A percentile compares a stretch with the other conserved stretches of the same genome.
Conservation (phyloP, 116 monocot species). For the Phalaenopsis hybrid region DNA sequence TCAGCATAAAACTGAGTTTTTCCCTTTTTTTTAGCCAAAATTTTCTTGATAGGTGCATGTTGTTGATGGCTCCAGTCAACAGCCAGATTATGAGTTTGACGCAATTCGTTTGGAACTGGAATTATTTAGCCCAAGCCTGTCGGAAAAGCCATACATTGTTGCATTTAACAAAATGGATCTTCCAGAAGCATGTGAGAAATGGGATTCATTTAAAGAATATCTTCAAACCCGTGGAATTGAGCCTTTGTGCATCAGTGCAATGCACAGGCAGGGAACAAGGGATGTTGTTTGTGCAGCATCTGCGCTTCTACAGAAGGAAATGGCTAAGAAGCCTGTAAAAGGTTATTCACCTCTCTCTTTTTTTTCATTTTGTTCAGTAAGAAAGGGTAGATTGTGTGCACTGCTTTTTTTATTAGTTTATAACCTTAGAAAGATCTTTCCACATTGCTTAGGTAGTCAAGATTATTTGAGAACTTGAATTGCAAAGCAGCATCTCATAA, state of each 20-base stretch:
- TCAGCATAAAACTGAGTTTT: neutral
- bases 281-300: slow-evolving; percentile 63
- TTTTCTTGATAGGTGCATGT: slow-evolving; percentile 69
- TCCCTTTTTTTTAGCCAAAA: neutral
- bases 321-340: slow-evolving; percentile 44
- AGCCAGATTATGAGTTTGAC: slow-evolving; percentile 95
- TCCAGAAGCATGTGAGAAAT: slow-evolving; percentile 79
- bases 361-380: neutral
- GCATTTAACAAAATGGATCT: slow-evolving; percentile 96
- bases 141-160: slow-evolving; percentile 84
- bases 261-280: slow-evolving; percentile 70
- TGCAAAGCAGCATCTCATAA: neutral
- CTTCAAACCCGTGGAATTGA: slow-evolving; percentile 37
- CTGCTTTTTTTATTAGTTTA: neutral
- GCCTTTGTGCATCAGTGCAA: slow-evolving; percentile 78
- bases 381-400: neutral
- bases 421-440: neutral
- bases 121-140: slow-evolving; percentile 78
- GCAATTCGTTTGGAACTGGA: slow-evolving; percentile 94
- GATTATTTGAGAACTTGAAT: neutral
- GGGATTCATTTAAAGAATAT: slow-evolving; percentile 59
- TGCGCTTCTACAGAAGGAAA: slow-evolving; percentile 55
- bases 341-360: slow-evolving; percentile 26
- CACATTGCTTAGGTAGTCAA: neutral
- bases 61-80: slow-evolving; percentile 84